These are phyloP conservation scores for Colletotrichum cordylinicola DNA, from an alignment of 2,329 filamentous ascomycete genomes.

Conservation along the genomic window DNA sequence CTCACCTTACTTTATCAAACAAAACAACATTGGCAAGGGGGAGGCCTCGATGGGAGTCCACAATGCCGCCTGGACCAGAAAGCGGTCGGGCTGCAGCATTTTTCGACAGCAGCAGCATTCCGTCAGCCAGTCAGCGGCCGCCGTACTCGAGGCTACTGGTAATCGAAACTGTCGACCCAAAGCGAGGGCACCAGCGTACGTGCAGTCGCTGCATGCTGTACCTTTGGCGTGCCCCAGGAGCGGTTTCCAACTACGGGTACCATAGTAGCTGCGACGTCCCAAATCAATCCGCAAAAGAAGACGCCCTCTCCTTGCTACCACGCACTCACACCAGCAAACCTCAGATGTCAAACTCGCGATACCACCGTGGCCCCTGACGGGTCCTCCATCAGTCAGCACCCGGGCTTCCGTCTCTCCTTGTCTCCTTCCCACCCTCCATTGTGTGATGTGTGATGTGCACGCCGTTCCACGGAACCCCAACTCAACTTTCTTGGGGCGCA, in stretches of 20 bases:
- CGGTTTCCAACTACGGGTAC: not conserved
- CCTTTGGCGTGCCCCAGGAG: not conserved
- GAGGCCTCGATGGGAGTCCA: not conserved
- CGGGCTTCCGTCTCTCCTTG: slow-evolving; percentile 20
- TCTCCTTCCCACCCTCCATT: not conserved
- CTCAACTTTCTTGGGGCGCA: slow-evolving; percentile 21
- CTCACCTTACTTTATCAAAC: slow-evolving; percentile 3
- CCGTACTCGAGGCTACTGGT: slow-evolving; percentile 2
- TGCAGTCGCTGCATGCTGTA: not conserved
- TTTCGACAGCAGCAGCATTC: not conserved
- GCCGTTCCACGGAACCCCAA: slow-evolving; percentile 20
- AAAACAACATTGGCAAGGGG: not conserved
- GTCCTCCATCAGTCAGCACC: slow-evolving; percentile 19
- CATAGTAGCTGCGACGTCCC: slow-evolving; percentile 5
- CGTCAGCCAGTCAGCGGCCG: slow-evolving; percentile 5
- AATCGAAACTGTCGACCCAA: slow-evolving; percentile 3
- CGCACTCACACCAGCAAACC: not conserved
- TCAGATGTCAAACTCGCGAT: slow-evolving; percentile 16
- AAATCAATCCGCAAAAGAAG: not conserved
- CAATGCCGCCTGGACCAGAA: slow-evolving; percentile 4
- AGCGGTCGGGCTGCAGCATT: not conserved
- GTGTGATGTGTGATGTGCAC: slow-evolving; percentile 20
- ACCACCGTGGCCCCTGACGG: not conserved
- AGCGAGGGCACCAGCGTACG: not conserved
- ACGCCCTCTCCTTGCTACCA: not conserved